Conservation (phyloP, 2,329 filamentous ascomycete species). For the Pseudogymnoascus sp. region DNA sequence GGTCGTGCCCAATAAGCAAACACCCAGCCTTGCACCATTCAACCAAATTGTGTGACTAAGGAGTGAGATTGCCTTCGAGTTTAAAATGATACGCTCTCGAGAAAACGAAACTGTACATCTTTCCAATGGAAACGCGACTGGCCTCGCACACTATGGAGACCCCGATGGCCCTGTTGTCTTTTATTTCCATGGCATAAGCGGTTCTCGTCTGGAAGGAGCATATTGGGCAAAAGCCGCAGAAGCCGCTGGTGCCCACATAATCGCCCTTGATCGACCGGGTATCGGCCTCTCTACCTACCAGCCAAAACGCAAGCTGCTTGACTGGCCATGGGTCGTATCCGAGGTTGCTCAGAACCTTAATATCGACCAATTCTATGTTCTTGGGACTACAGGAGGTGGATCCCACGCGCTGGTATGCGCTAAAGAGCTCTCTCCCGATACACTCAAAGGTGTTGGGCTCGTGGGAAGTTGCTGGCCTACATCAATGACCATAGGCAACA, state of each 20-base stretch:
- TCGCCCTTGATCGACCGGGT: too few species aligned
- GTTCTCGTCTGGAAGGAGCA: not conserved
- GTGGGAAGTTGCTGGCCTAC: too few species aligned
- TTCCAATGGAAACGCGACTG: not conserved
- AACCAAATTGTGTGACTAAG: not conserved
- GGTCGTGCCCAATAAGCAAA: slow-evolving; percentile 7
- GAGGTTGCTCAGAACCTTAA: too few species aligned
- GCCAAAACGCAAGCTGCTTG: too few species aligned
- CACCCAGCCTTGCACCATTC: not conserved
- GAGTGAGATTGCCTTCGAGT: not conserved
- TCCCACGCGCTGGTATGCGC: too few species aligned
- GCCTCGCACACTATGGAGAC: not conserved
- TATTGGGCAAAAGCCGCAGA: not conserved
- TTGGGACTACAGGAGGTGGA: too few species aligned
- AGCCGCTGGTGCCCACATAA: not conserved
- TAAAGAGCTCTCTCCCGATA: too few species aligned
- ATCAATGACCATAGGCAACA: too few species aligned
- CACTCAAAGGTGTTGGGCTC: too few species aligned
- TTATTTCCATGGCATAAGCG: not conserved
- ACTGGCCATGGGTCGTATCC: too few species aligned
- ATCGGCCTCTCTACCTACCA: too few species aligned
- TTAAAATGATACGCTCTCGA: not conserved
- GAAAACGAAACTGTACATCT: not conserved
- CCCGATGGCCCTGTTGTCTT: not conserved
- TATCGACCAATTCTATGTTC: too few species aligned